Base-by-base conservation (phyloP, 2,329 filamentous ascomycete species). In the Ceratocystis destructans region DNA sequence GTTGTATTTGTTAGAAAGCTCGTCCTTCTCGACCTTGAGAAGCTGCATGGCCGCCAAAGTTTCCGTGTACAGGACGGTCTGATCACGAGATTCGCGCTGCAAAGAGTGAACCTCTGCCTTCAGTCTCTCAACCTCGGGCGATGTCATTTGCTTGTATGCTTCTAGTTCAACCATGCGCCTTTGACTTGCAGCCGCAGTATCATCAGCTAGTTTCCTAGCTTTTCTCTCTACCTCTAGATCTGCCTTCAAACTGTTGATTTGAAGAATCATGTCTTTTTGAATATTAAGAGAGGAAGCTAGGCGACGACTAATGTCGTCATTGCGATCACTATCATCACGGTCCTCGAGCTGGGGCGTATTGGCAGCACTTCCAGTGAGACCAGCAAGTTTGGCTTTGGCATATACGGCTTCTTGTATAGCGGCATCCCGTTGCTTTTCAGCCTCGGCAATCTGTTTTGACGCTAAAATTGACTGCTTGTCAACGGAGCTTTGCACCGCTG, bases 381-480 rank as follows among this genome's bases (percentile, higher is more conserved):
- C 92, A 37, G 92, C 92, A 64, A 96, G 79, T 73, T 90, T 96
- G 2, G 95, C 91, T 73, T 95, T 96, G 44, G 92, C 90, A 75
- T 97, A 97, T 0, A 94, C 88, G 0, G 94, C 94, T 77, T 99
- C 95, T 71, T 87, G 89, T 65, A 99, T 87, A n/a, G 94, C 94
- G 50, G 88, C 86, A 75, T 99, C 94, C 63, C 95, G 84, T 77
- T 99, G 94, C 73, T 89, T 92, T 74, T 99, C 94, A 1, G 95
- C 88, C 73, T 96, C 92, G 1, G 93, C 92, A 69, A 99, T 92
- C 69, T 93, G 86, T 74, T 88, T 92, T 0, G 92, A 90, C 7
- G 94, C 92, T 66, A 90, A 79, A 6, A 90, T 80, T 12, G 91
- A 89, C 76, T 97, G 94, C 70, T 90, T 86, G 71, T 96, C 92